These are phyloP conservation scores for Pseudonitzschia delicatissima DNA, from an alignment of 108 stramenopile genomes.

Conservation along the genomic window DNA sequence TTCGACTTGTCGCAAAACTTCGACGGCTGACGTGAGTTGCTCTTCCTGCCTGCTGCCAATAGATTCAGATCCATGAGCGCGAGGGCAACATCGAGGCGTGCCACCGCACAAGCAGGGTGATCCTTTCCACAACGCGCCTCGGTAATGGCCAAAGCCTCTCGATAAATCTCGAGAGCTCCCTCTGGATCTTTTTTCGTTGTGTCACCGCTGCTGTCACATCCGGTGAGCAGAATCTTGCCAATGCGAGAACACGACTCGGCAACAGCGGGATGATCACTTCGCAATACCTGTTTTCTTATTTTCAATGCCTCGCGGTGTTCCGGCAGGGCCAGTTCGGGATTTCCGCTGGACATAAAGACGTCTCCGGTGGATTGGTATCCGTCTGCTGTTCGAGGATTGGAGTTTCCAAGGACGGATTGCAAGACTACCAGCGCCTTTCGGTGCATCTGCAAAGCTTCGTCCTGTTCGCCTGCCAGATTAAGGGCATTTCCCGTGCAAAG, in stretches of 20 bases:
- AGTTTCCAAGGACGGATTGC: constrained; percentile 26
- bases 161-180: constrained; percentile 22
- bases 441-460: constrained; percentile 23
- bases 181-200: constrained; percentile 16
- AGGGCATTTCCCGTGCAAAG: constrained; percentile 23
- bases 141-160: constrained; percentile 29
- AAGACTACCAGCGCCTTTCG: constrained; percentile 22
- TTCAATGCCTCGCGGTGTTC: constrained; percentile 32
- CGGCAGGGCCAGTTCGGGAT: constrained; percentile 25
- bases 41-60: neutral
- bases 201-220: too few species aligned
- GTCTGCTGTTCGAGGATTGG: constrained; percentile 30
- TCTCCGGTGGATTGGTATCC: constrained; percentile 23
- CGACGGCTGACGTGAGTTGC: neutral
- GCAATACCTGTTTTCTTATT: constrained; percentile 22
- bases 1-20: neutral
- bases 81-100: constrained; percentile 24
- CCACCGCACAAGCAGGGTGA: constrained; percentile 28
- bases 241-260: constrained; percentile 24
- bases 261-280: constrained; percentile 32
- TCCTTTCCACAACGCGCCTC: constrained; percentile 27
- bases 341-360: constrained; percentile 23
- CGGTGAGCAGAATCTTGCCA: constrained; percentile 15
- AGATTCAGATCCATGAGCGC: constrained; percentile 18
- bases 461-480: constrained; percentile 12